A percentile compares a stretch with the other conserved stretches of the same genome.
Conservation (phyloP, 805 yeast genomes). For the Kurtzmaniella cleridarum region DNA sequence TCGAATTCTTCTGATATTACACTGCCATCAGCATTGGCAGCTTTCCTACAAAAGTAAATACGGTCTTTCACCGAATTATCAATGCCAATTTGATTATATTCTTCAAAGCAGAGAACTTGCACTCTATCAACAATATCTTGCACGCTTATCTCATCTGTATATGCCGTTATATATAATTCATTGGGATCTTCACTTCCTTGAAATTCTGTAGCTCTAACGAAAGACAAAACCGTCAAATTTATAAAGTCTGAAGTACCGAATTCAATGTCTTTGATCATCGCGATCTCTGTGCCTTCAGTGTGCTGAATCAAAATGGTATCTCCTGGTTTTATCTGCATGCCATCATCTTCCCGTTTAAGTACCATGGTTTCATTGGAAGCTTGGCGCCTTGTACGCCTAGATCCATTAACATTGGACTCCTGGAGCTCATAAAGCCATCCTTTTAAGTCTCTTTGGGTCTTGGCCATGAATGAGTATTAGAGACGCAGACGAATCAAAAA, state of each 20-base stretch:
- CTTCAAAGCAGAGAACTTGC: constrained; percentile 34
- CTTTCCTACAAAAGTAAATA: constrained; percentile 37
- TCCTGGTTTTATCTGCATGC: constrained; percentile 46
- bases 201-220: constrained; percentile 39
- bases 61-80: constrained; percentile 29
- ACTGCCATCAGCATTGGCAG: constrained; percentile 32
- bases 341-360: constrained; percentile 42
- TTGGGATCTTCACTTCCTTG: constrained; percentile 16
- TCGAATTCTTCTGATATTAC: constrained; percentile 33
- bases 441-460: constrained; percentile 14
- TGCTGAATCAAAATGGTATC: constrained; percentile 42
- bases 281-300: constrained; percentile 31
- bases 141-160: constrained; percentile 38
- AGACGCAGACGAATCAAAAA: background rate
- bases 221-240: constrained; percentile 44
- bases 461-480: constrained; percentile 11
- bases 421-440: constrained; percentile 31
- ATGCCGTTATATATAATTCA: constrained; percentile 55
- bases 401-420: constrained; percentile 9
- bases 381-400: constrained; percentile 13
- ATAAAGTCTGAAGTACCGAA: constrained; percentile 46
- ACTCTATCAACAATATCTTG: constrained; percentile 40
- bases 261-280: constrained; percentile 45
- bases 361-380: constrained; percentile 11
- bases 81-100: constrained; percentile 25